These are phyloP conservation scores for Populus davidiana DNA, from an alignment of 345 rosid species.

Conservation along the genomic window DNA sequence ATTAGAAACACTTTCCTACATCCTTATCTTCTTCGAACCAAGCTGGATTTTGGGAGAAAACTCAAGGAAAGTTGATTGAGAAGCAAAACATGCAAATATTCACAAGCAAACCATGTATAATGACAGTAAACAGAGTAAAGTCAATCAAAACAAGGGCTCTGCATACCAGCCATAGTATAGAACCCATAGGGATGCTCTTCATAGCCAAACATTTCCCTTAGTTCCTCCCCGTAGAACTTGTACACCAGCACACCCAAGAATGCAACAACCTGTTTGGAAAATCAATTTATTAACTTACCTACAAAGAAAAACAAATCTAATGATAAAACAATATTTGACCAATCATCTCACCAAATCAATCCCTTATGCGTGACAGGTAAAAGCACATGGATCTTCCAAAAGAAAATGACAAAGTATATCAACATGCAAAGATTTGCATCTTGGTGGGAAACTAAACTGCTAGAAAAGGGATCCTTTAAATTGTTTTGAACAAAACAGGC, in stretches of 20 bases:
- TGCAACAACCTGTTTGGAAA: slow-evolving; percentile 75
- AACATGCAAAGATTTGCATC: background rate
- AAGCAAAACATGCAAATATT: slow-evolving; percentile 1
- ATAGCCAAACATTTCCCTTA: slow-evolving; percentile 96
- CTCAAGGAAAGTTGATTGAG: background rate
- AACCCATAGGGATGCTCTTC: slow-evolving; percentile 98
- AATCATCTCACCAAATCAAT: background rate
- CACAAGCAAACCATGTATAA: too few species aligned
- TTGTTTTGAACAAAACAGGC: background rate
- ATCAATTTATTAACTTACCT: slow-evolving; percentile 10
- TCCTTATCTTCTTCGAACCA: too few species aligned
- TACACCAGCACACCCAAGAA: slow-evolving; percentile 86
- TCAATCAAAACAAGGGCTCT: background rate
- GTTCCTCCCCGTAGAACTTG: slow-evolving; percentile 91
- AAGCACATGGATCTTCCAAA: background rate
- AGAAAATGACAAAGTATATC: background rate
- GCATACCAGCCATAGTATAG: slow-evolving; percentile 89
- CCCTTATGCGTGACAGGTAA: background rate
- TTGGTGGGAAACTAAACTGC: background rate
- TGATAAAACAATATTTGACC: background rate
- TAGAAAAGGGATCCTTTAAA: background rate
- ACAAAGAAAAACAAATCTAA: background rate
- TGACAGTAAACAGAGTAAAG: slow-evolving; percentile 3
- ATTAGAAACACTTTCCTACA: too few species aligned
- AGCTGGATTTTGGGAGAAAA: background rate